Evolutionary conservation across 176 grass and related monocot species (phyloP), one percentile per base, ranked within the genome.

Genomic region (bread wheat (Triticum aestivum)): DNA sequence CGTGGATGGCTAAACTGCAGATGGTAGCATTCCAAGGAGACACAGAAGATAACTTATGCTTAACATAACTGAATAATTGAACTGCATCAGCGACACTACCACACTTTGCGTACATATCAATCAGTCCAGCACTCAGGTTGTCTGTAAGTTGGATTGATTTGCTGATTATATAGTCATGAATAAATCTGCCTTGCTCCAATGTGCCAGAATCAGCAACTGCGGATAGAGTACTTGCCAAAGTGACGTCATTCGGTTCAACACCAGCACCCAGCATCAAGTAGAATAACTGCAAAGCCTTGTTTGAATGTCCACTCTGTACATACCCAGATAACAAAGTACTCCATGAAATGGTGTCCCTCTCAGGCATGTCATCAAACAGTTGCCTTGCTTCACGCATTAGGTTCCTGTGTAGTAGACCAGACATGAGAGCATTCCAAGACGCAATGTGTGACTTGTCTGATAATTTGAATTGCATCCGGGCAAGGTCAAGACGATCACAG

Each of bases 21-120:
- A 97, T 91, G 33, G 91, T 89, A 64, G 95, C 81, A 70, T 97
- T 97, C 92, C 92, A 97, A 69, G 91, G 88, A 30, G 90, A 94
- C 33, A 91, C 39, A 2, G 90, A 97, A 67, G 79, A 84, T 23
- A 80, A 89, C 42, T 59, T 62, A 66, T 76, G 64, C 73, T 73
- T 92, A 41, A 75, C 56, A 58, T 30, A 12, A 80, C 80, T 85
- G 73, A 97, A 97, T 20, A 92, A 51, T 17, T 84, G 73, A 47
- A 89, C 65, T 37, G 95, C 92, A 71, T 83, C 77, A 62, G 59
- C 6, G 8, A 97, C 44, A 45, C 82, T 91, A 68, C 92, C 89
- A 63, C 88, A 56, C 87, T 97, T 97, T 49, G 95, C 84, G 6
- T 94, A 94, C 95, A 94, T 94, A 81, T 91, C 83, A 39, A 97